phyloP scores from a whole-genome alignment of 495 filamentous ascomycete genomes.

The Aspergillus sclerotioniger region DNA sequence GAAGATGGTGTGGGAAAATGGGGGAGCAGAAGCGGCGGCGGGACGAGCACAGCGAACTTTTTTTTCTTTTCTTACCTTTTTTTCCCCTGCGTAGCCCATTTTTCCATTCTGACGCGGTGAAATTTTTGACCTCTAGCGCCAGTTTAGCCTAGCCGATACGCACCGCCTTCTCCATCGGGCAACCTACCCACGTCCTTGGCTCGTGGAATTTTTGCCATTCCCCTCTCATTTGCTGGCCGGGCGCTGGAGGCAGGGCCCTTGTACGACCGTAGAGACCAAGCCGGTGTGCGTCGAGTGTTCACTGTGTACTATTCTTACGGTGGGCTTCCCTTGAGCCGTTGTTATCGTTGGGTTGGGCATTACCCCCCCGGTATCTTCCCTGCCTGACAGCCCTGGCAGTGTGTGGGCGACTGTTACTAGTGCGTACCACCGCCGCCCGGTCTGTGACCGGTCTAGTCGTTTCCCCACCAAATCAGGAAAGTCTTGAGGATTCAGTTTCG shows the following conservation, averaged over 20 bases:
- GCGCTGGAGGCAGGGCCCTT: no score
- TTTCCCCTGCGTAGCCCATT: slow-evolving; percentile 15
- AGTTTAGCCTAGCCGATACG: slow-evolving; percentile 18
- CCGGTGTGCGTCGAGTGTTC: background rate
- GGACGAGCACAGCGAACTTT: slow-evolving; percentile 21
- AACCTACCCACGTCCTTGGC: slow-evolving; percentile 8
- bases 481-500: background rate
- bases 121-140: slow-evolving; percentile 27
- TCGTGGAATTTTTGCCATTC: slow-evolving; percentile 8
- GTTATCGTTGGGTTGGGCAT: background rate
- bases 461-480: background rate
- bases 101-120: slow-evolving; percentile 17
- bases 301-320: background rate
- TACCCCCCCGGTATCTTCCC: background rate
- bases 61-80: slow-evolving; percentile 27
- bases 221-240: slow-evolving; percentile 3
- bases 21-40: slow-evolving; percentile 33
- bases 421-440: background rate
- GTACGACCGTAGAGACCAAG: background rate
- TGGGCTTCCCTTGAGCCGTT: no score
- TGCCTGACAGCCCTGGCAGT: background rate
- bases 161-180: slow-evolving; percentile 21
- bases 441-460: background rate
- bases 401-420: slow-evolving; percentile 3
- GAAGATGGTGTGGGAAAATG: slow-evolving; percentile 35